Conservation (phyloP, 2,329 filamentous ascomycete species). For the Calonectria pseudoturangicola region DNA sequence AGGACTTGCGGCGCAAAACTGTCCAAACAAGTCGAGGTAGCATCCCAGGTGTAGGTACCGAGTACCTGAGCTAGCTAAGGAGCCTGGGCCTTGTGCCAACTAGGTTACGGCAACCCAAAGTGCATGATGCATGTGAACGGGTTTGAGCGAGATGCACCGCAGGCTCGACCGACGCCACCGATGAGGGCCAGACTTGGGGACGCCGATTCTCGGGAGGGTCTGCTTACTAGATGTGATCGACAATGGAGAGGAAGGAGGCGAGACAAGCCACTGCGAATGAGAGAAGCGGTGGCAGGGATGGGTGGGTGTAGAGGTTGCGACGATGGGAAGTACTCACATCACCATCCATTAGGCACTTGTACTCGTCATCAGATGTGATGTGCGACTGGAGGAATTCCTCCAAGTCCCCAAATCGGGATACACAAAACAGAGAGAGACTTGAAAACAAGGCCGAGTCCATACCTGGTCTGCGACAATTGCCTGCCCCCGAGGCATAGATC, state of each 20-base stretch:
- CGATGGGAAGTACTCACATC: constrained; percentile 8
- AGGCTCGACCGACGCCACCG: constrained; percentile 33
- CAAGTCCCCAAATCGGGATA: neutral
- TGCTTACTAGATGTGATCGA: constrained; percentile 29
- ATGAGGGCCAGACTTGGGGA: constrained; percentile 33
- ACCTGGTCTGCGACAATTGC: constrained; percentile 11
- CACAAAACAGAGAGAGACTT: neutral
- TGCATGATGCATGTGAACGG: constrained; percentile 45
- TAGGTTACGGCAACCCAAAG: constrained; percentile 10
- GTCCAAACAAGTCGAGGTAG: constrained; percentile 2
- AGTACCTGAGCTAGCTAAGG: constrained; percentile 13
- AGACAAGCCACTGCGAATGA: constrained; percentile 9
- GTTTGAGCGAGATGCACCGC: constrained; percentile 42
- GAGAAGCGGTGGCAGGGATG: neutral
- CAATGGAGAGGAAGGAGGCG: constrained; percentile 28
- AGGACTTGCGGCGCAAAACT: constrained; percentile 23
- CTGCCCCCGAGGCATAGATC: constrained; percentile 23
- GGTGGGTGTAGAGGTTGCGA: constrained; percentile 7
- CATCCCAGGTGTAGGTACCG: constrained; percentile 7
- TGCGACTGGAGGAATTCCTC: neutral
- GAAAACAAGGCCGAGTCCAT: constrained; percentile 15
- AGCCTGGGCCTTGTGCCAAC: constrained; percentile 1
- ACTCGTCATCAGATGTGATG: constrained; percentile 7
- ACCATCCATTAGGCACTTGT: neutral
- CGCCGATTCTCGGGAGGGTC: constrained; percentile 24